A percentile compares a stretch with the other conserved stretches of the same genome.
These are phyloP conservation scores for Flueggea neowawraea DNA, from an alignment of 441 rosid species.

Conservation along the genomic window DNA sequence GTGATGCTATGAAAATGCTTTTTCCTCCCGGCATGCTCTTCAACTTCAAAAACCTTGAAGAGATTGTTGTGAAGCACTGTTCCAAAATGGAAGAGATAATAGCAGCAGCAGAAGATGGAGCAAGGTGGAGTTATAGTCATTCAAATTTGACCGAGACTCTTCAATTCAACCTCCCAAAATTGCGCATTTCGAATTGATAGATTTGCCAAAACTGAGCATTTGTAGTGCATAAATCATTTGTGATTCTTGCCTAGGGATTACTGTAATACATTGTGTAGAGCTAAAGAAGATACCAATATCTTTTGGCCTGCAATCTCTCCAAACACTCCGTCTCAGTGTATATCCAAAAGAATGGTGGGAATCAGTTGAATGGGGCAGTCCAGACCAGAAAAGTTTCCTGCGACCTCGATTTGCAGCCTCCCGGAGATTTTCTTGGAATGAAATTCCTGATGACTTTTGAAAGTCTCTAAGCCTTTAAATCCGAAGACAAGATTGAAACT, in stretches of 20 bases:
- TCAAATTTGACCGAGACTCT: neutral
- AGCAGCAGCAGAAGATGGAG: neutral
- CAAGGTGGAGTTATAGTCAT: neutral
- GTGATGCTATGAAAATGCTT: slow-evolving; percentile 9
- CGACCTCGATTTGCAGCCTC: neutral
- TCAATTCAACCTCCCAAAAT: slow-evolving; percentile 8
- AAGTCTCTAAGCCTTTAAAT: no score
- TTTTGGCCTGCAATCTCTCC: neutral
- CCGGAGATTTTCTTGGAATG: no score
- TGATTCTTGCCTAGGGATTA: neutral
- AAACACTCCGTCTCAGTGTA: neutral
- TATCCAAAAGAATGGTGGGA: slow-evolving; percentile 1
- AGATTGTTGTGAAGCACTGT: neutral
- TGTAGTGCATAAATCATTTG: slow-evolving; percentile 8
- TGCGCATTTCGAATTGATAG: neutral
- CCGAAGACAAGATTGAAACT: no score
- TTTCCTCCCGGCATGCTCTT: slow-evolving; percentile 3
- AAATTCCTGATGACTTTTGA: no score
- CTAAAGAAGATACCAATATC: neutral
- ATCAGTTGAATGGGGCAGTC: slow-evolving; percentile 7
- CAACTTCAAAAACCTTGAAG: slow-evolving; percentile 11
- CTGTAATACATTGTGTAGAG: neutral
- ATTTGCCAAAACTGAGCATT: slow-evolving; percentile 12
- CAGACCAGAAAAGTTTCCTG: neutral
- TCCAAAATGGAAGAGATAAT: slow-evolving; percentile 14